Conservation (phyloP, 2,329 filamentous ascomycete genomes). For the Huntiella abstrusa region DNA sequence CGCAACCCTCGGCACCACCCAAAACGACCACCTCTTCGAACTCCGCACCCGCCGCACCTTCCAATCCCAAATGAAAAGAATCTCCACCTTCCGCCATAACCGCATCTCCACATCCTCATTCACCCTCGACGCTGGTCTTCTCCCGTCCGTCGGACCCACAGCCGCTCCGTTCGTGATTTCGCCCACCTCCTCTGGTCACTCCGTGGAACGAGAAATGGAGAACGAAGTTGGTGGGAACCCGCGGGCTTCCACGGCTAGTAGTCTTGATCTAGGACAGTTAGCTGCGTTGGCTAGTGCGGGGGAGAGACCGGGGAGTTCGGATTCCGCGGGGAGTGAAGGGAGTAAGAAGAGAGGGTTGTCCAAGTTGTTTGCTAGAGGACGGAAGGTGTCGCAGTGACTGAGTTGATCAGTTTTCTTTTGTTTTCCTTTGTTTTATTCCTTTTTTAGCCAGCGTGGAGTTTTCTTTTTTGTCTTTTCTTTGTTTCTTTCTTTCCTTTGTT, state of each 20-base stretch:
- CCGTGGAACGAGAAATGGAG: conserved; percentile 1
- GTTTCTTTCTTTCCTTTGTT: neutral
- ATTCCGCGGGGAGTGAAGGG: conserved; percentile 3
- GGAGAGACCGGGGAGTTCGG: conserved; percentile 5
- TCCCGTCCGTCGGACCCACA: conserved; percentile 4
- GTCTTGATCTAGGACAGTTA: neutral
- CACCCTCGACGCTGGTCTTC: conserved; percentile 6
- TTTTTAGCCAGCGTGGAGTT: conserved; percentile 1
- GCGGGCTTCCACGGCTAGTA: neutral
- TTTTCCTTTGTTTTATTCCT: neutral
- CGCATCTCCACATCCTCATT: conserved; percentile 3
- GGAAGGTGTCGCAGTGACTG: conserved; percentile 7
- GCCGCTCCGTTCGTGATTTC: conserved; percentile 3
- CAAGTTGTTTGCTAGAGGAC: conserved; percentile 3
- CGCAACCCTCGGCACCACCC: conserved; percentile 36
- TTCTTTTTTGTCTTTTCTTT: neutral
- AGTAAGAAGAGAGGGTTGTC: conserved; percentile 6
- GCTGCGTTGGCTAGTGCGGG: neutral
- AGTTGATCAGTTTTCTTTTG: neutral
- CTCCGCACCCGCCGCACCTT: conserved; percentile 28
- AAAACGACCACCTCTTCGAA: conserved; percentile 26
- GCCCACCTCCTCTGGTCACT: neutral
- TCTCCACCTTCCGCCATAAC: conserved; percentile 12
- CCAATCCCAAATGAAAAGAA: conserved; percentile 23
- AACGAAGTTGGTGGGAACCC: neutral